Conservation (phyloP, 202 grass and related monocot species). For the Setaria italica region DNA sequence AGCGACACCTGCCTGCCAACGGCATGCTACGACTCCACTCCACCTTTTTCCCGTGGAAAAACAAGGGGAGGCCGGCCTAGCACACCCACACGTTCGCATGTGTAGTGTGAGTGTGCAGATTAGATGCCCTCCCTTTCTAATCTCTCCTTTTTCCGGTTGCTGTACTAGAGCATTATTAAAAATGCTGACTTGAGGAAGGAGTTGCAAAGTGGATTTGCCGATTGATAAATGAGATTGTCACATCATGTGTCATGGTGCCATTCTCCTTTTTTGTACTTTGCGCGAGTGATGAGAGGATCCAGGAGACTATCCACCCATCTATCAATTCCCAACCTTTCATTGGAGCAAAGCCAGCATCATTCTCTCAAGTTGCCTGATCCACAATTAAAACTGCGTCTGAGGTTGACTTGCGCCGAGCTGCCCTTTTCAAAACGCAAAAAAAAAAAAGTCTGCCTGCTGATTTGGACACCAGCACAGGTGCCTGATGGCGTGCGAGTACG, state of each 20-base stretch:
- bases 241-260: slow-evolving; percentile 22
- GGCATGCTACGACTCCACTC: background rate
- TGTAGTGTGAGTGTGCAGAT: background rate
- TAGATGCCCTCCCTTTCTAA: background rate
- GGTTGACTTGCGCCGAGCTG: slow-evolving; percentile 16
- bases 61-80: background rate
- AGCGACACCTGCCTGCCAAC: slow-evolving; percentile 22
- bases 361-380: background rate
- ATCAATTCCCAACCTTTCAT: background rate
- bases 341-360: background rate
- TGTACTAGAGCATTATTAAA: slow-evolving; percentile 36
- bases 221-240: slow-evolving; percentile 32
- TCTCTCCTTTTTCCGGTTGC: background rate
- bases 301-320: background rate
- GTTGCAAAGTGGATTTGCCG: background rate
- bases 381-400: slow-evolving; percentile 25
- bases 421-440: slow-evolving; percentile 16
- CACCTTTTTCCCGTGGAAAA: background rate
- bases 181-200: slow-evolving; percentile 29
- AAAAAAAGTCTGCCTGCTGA: background rate
- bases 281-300: slow-evolving; percentile 22
- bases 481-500: background rate
- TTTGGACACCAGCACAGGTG: slow-evolving; percentile 10
- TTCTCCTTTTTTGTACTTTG: slow-evolving; percentile 27
- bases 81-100: background rate